phyloP scores from a whole-genome alignment of 345 rosid genomes.

The Carallia brachiata region DNA sequence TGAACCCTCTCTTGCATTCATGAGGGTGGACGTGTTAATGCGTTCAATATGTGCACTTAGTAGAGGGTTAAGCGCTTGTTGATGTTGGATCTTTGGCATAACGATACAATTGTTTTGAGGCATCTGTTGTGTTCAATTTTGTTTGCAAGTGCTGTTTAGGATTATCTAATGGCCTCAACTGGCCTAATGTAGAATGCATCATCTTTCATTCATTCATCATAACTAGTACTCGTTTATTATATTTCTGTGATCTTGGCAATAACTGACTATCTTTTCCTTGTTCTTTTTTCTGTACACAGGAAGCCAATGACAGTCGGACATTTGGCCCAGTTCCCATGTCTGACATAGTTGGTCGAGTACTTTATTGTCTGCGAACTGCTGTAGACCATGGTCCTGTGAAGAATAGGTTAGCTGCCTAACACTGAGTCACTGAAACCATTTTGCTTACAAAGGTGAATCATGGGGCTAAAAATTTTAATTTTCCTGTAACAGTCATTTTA shows the following conservation, averaged over 20 bases:
- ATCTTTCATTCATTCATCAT: background rate
- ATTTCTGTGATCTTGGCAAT: background rate
- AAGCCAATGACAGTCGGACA: slow-evolving; percentile 81
- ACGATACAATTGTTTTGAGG: background rate
- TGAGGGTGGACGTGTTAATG: no score
- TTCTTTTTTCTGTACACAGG: slow-evolving; percentile 43
- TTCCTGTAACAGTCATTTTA: slow-evolving; percentile 43
- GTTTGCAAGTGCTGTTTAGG: background rate
- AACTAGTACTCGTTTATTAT: background rate
- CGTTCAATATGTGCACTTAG: no score
- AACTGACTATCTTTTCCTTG: slow-evolving; percentile 6
- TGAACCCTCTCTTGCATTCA: no score
- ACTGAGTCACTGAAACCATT: background rate
- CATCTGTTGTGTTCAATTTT: background rate
- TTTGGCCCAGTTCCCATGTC: slow-evolving; percentile 84
- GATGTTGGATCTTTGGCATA: background rate
- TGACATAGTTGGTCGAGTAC: slow-evolving; percentile 73
- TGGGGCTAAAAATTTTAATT: slow-evolving; percentile 9
- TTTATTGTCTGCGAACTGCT: slow-evolving; percentile 75
- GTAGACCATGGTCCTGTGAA: slow-evolving; percentile 90
- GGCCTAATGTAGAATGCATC: background rate
- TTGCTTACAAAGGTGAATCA: slow-evolving; percentile 1
- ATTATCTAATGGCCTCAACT: background rate
- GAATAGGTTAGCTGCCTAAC: slow-evolving; percentile 59
- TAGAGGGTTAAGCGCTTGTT: no score